phyloP scores from a whole-genome alignment of 2,329 filamentous ascomycete genomes.

The Leptographium lundbergii region DNA sequence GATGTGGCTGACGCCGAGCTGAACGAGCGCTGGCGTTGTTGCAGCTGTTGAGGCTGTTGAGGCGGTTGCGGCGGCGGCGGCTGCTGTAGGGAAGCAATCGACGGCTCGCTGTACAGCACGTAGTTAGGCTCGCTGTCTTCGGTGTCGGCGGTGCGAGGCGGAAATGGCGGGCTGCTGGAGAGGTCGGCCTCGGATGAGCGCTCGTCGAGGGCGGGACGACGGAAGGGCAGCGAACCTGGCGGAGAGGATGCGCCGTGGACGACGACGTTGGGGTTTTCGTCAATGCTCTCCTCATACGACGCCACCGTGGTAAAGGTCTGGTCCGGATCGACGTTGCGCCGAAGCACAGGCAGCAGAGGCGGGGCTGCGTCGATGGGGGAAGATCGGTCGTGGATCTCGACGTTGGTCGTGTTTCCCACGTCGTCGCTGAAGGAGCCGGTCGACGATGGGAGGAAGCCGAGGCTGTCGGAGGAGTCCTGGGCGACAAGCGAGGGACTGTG shows the following conservation, averaged over 20 bases:
- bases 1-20: not conserved
- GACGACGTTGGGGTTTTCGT: slow-evolving; percentile 30
- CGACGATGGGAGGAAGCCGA: slow-evolving; percentile 25
- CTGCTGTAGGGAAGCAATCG: not conserved
- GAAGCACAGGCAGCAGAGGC: slow-evolving; percentile 15
- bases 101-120: slow-evolving; percentile 33
- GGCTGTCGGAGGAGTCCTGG: slow-evolving; percentile 25
- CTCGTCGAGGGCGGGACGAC: not conserved
- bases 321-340: slow-evolving; percentile 7
- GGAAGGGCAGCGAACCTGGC: not conserved
- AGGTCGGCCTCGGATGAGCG: not conserved
- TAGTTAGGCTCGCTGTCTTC: slow-evolving; percentile 38
- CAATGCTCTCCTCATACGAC: slow-evolving; percentile 5
- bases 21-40: not conserved
- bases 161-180: slow-evolving; percentile 8
- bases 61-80: slow-evolving; percentile 25
- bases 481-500: slow-evolving; percentile 28
- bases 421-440: not conserved
- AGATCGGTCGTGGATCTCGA: slow-evolving; percentile 34
- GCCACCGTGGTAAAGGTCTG: slow-evolving; percentile 9
- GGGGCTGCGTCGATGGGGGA: slow-evolving; percentile 28
- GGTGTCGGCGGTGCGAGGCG: slow-evolving; percentile 16
- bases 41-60: not conserved
- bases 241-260: slow-evolving; percentile 30
- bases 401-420: not conserved